Conservation (phyloP, 2,329 filamentous ascomycete genomes). For the Fusarium sp. region DNA sequence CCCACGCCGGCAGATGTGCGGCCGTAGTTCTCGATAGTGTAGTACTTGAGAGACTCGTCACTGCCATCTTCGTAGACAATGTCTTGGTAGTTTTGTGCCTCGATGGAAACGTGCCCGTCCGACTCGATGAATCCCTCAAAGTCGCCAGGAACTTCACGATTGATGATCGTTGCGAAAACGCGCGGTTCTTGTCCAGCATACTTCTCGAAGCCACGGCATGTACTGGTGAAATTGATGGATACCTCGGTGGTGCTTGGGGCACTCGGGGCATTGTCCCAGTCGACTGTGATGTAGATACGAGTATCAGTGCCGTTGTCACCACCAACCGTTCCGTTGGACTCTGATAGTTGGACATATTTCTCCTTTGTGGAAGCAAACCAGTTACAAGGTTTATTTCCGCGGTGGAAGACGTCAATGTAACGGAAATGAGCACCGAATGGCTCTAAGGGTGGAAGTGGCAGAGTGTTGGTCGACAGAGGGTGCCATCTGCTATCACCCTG, state of each 20-base stretch:
- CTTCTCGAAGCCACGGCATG: slow-evolving; percentile 56
- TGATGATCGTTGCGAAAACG: slow-evolving; percentile 67
- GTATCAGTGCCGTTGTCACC: slow-evolving; percentile 47
- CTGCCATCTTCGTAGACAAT: slow-evolving; percentile 46
- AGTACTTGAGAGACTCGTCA: slow-evolving; percentile 55
- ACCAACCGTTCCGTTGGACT: slow-evolving; percentile 45
- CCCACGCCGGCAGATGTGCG: slow-evolving; percentile 70
- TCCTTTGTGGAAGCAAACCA: slow-evolving; percentile 50
- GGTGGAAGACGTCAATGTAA: slow-evolving; percentile 52
- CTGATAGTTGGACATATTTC: slow-evolving; percentile 47
- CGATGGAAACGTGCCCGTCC: slow-evolving; percentile 67
- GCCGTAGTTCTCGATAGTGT: slow-evolving; percentile 65
- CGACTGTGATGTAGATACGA: slow-evolving; percentile 46
- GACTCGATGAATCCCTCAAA: slow-evolving; percentile 75
- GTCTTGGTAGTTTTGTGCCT: slow-evolving; percentile 64
- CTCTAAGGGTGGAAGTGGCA: slow-evolving; percentile 49
- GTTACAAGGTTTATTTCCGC: slow-evolving; percentile 47
- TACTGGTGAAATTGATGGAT: slow-evolving; percentile 64
- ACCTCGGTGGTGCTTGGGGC: slow-evolving; percentile 58
- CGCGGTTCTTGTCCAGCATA: slow-evolving; percentile 56
- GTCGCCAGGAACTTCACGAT: slow-evolving; percentile 59
- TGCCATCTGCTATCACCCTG: slow-evolving; percentile 62
- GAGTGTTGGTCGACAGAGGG: slow-evolving; percentile 56
- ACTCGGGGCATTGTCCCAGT: slow-evolving; percentile 53
- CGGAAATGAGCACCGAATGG: slow-evolving; percentile 47